Evolutionary conservation across 1,284 basidiomycete genomes (phyloP).

Genomic region (Inonotus obliquus): DNA sequence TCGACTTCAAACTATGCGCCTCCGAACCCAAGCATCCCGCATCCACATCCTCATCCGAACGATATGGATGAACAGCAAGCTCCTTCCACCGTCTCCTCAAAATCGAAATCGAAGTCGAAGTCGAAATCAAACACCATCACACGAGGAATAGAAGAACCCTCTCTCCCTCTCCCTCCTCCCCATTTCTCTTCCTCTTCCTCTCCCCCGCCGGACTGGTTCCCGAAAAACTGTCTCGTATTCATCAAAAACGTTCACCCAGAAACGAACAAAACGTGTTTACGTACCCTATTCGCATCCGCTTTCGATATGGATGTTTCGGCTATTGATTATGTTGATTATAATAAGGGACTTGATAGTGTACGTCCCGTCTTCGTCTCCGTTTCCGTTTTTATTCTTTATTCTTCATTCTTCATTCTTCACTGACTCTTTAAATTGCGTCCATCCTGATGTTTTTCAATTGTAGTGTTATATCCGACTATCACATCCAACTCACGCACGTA

Average conservation of each 20-base stretch:
- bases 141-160: background rate
- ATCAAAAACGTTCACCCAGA: slow-evolving; percentile 62
- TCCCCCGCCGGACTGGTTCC: slow-evolving; percentile 34
- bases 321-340: slow-evolving; percentile 74
- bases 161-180: no score
- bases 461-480: slow-evolving; percentile 73
- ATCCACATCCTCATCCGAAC: background rate
- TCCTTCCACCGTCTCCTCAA: background rate
- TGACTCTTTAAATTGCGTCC: no score
- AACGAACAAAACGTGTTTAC: slow-evolving; percentile 76
- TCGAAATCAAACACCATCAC: background rate
- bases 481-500: slow-evolving; percentile 41
- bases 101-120: background rate
- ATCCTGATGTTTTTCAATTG: background rate
- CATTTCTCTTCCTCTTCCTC: no score
- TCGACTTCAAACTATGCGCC: background rate
- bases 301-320: slow-evolving; percentile 31
- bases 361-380: slow-evolving; percentile 22
- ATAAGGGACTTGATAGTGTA: slow-evolving; percentile 70
- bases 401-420: background rate
- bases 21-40: no score
- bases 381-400: background rate
- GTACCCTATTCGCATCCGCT: slow-evolving; percentile 46
- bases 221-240: slow-evolving; percentile 61
- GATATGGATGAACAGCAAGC: no score